Evolutionary conservation across 495 filamentous ascomycete genomes (phyloP).

Genomic region (Talaromyces nanjingensis): DNA sequence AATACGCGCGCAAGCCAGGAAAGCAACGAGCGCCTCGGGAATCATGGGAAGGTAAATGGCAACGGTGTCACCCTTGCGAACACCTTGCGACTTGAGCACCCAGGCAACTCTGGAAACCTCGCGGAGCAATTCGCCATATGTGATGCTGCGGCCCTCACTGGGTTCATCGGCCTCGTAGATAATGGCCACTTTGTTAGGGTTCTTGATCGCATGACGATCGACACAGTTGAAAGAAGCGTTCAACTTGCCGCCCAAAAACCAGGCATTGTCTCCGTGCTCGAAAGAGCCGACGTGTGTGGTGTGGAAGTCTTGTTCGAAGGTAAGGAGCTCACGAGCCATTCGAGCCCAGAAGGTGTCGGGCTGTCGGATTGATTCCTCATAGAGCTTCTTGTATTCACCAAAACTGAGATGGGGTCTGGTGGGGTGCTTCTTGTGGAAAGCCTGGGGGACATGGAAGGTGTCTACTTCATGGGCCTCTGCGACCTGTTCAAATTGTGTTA

Average conservation of each 20-base stretch:
- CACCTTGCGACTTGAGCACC: conserved; percentile 87
- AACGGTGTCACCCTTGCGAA: conserved; percentile 95
- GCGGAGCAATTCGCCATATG: conserved; percentile 88
- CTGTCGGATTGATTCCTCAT: conserved; percentile 91
- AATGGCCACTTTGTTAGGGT: conserved; percentile 88
- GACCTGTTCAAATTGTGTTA: conserved; percentile 19
- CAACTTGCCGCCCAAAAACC: conserved; percentile 90
- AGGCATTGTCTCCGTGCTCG: conserved; percentile 74
- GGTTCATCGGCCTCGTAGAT: conserved; percentile 98
- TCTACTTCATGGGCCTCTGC: conserved; percentile 79
- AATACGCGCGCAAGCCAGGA: conserved; percentile 87
- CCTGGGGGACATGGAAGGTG: conserved; percentile 65
- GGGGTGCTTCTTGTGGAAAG: conserved; percentile 63
- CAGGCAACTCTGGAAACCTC: conserved; percentile 83
- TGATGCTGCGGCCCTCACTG: conserved; percentile 78
- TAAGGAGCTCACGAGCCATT: conserved; percentile 79
- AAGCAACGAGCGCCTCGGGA: conserved; percentile 84
- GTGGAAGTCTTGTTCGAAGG: conserved; percentile 87
- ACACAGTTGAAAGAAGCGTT: conserved; percentile 98
- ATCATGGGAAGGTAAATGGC: conserved; percentile 99
- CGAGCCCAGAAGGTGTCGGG: conserved; percentile 88
- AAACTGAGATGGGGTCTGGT: conserved; percentile 60
- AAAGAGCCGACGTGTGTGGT: conserved; percentile 80
- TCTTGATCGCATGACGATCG: conserved; percentile 88
- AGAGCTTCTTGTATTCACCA: conserved; percentile 85